Base-by-base conservation (phyloP, 805 yeast genomes). In the Pichia nakasei region DNA sequence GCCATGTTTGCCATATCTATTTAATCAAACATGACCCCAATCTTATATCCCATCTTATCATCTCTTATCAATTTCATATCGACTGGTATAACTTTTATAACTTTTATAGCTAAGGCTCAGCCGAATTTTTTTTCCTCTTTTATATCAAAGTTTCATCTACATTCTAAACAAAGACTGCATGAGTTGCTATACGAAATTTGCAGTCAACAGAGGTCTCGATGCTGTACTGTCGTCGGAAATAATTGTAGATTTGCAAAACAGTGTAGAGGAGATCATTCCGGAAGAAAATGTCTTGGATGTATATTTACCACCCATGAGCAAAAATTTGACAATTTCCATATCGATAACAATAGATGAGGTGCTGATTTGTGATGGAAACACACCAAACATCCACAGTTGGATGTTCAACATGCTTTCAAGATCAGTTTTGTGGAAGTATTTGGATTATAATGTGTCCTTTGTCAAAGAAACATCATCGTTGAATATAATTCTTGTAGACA, bases 381-480 rank as follows among this genome's bases (percentile, higher is more conserved):
- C 48, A 13, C 43, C 48, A 3, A 34, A 38, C 19, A 12, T 42
- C 15, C 24, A 29, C 9, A 21, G 12, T 9, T 27, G 21, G 19
- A 11, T 32, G 7, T 32, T 32, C 18, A 3, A 9, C n/a, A 19
- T 45, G 38, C 15, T 45, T 9, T 9, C 37, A 4, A 22, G 33
- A 8, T 45, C 47, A 15, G 27, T 18, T 11, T 13, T 45, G 12
- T 41, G 44, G 41, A 18, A 21, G 5, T 13, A 34, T 12, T 37
- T 45, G 18, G 9, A 38, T 9, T 44, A 22, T 13, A 44, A 24
- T n/a, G n/a, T 6, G 15, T 4, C 26, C 1, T 15, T 5, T 11
- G 24, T 40, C 9, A n/a, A 20, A 18, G 3, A 13, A 6, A 34
- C n/a, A 29, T 15, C n/a, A 15, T 29, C 32, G 15, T 13, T 15